A percentile compares a stretch with the other conserved stretches of the same genome.
Conservation (phyloP, 2,329 filamentous ascomycete species). For the Epichloe elymi region DNA sequence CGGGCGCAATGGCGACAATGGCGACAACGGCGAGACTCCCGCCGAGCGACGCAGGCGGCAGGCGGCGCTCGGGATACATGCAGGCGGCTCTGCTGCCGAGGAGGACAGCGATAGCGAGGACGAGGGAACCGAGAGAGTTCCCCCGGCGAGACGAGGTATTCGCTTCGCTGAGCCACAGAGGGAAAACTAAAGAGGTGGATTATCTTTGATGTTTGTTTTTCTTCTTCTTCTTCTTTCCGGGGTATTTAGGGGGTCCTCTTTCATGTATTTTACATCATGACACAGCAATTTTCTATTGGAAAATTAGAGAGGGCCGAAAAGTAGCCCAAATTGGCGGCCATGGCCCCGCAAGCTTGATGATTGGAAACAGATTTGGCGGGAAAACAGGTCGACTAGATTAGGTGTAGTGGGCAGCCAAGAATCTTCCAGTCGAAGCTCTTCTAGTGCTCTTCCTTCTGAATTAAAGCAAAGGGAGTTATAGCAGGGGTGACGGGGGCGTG, state of each 20-base stretch:
- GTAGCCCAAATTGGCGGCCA: too few relatives aligned
- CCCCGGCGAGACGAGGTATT: slow-evolving; percentile 42
- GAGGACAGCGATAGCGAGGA: slow-evolving; percentile 40
- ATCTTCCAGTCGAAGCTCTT: not conserved
- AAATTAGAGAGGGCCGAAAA: too few relatives aligned
- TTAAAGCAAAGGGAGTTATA: not conserved
- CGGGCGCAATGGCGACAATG: slow-evolving; percentile 17
- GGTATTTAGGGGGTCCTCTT: too few relatives aligned
- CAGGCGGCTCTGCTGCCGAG: slow-evolving; percentile 26
- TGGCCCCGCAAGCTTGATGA: slow-evolving; percentile 35
- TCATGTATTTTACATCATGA: too few relatives aligned
- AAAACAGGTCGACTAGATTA: not conserved
- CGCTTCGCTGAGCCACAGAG: slow-evolving; percentile 41
- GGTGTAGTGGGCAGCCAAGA: not conserved
- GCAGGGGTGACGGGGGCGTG: too few relatives aligned
- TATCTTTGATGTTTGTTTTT: too few relatives aligned
- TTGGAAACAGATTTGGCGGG: slow-evolving; percentile 28
- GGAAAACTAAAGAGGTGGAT: slow-evolving; percentile 4
- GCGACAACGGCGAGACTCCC: slow-evolving; percentile 48
- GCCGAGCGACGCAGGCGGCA: slow-evolving; percentile 62
- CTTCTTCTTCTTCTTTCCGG: too few relatives aligned
- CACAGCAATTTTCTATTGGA: too few relatives aligned
- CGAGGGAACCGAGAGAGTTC: slow-evolving; percentile 41
- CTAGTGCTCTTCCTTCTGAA: not conserved
- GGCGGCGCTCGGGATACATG: slow-evolving; percentile 51